Percentiles rank a stretch among this genome's conserved stretches.
These are phyloP conservation scores for Chlorokybus atmophyticus DNA, from an alignment of 139 green algal genomes.

Conservation along the genomic window DNA sequence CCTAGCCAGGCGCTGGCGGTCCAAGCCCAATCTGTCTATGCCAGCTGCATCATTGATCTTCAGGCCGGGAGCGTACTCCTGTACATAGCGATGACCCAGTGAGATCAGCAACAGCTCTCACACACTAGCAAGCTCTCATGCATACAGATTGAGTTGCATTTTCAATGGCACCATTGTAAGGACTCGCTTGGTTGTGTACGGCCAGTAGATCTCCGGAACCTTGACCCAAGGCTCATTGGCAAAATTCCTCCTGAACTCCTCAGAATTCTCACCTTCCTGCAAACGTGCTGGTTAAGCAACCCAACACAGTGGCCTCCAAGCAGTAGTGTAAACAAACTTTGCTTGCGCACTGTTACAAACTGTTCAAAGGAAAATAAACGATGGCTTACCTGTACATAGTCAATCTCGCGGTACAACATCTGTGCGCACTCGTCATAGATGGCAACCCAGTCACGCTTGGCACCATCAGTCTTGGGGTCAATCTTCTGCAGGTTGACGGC, in stretches of 20 bases:
- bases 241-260: conserved; percentile 77
- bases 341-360: too few species aligned
- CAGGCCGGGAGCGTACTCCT: conserved; percentile 77
- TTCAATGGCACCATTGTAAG: neutral
- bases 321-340: too few species aligned
- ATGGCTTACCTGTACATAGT: too few species aligned
- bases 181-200: conserved; percentile 57
- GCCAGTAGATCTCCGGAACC: conserved; percentile 78
- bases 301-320: too few species aligned
- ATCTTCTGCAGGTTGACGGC: conserved; percentile 34
- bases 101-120: neutral
- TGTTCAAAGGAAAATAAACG: too few species aligned
- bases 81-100: neutral
- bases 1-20: conserved; percentile 62
- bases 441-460: conserved; percentile 94
- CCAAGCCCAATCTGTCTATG: conserved; percentile 70
- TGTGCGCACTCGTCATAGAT: conserved; percentile 97
- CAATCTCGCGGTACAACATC: conserved; percentile 94
- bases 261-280: conserved; percentile 74
- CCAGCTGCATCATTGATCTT: conserved; percentile 84
- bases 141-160: too few species aligned
- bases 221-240: conserved; percentile 70
- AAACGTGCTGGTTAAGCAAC: too few species aligned
- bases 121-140: too few species aligned
- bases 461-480: conserved; percentile 94